A percentile compares a stretch with the other conserved stretches of the same genome.
These are phyloP conservation scores for Oleoguttula mirabilis DNA, from an alignment of 495 filamentous ascomycete species.

Conservation along the genomic window DNA sequence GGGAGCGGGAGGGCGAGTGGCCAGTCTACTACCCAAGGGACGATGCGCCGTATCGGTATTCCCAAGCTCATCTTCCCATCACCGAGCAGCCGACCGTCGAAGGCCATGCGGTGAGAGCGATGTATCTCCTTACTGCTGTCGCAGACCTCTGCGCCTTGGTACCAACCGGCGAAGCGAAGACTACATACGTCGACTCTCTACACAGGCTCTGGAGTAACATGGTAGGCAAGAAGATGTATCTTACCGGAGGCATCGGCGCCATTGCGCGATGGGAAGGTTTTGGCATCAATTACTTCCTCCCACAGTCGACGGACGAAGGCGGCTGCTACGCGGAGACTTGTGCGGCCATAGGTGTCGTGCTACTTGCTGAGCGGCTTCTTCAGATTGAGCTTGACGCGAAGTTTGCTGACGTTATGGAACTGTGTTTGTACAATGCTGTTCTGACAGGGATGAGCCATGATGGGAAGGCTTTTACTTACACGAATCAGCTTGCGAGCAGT, in stretches of 20 bases:
- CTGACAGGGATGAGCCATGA: slow-evolving; percentile 40
- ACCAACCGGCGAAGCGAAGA: slow-evolving; percentile 18
- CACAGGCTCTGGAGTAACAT: slow-evolving; percentile 46
- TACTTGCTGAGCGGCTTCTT: slow-evolving; percentile 43
- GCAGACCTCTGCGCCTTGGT: slow-evolving; percentile 30
- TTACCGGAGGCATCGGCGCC: slow-evolving; percentile 48
- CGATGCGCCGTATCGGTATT: slow-evolving; percentile 31
- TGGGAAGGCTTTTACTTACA: slow-evolving; percentile 41
- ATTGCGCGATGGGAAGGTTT: slow-evolving; percentile 51
- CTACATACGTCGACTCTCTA: slow-evolving; percentile 27
- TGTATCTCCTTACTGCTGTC: slow-evolving; percentile 39
- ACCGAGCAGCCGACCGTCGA: slow-evolving; percentile 43
- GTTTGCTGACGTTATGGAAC: slow-evolving; percentile 47
- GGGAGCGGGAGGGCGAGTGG: slow-evolving; percentile 35
- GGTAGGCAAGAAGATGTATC: slow-evolving; percentile 46
- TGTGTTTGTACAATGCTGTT: slow-evolving; percentile 48
- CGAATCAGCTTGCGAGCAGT: slow-evolving; percentile 43
- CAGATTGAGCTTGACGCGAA: slow-evolving; percentile 39
- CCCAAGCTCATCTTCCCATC: slow-evolving; percentile 44
- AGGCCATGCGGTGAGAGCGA: slow-evolving; percentile 46
- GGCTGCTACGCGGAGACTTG: slow-evolving; percentile 53
- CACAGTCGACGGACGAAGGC: slow-evolving; percentile 43
- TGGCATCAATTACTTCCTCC: slow-evolving; percentile 46
- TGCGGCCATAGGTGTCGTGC: slow-evolving; percentile 46
- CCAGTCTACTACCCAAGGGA: slow-evolving; percentile 34